Percentiles rank a stretch among this genome's conserved stretches.
phyloP scores from a whole-genome alignment of 306 rosid species.

The Pachyrhizus erosus region DNA sequence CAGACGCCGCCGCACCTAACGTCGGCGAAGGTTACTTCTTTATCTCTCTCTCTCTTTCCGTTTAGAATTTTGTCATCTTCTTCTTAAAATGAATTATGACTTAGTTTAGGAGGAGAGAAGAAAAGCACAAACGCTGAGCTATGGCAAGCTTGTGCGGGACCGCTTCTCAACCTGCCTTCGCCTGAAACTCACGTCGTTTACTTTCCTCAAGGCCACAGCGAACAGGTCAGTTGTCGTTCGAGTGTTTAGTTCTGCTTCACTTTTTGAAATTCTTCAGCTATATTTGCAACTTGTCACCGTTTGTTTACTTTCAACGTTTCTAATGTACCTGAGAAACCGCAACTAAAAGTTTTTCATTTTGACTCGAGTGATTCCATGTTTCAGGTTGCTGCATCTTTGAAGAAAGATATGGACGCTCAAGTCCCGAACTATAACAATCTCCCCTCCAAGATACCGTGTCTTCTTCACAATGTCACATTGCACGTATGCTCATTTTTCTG shows the following conservation, averaged over 20 bases:
- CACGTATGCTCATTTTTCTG: conserved; percentile 56
- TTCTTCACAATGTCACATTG: conserved; percentile 72
- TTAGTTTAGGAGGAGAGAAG: conserved; percentile 50
- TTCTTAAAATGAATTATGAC: not conserved
- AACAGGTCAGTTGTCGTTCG: conserved; percentile 45
- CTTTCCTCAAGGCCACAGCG: conserved; percentile 87
- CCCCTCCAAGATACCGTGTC: conserved; percentile 78
- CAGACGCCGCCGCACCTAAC: conserved; percentile 46
- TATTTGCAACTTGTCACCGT: not conserved
- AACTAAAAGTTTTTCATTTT: not conserved
- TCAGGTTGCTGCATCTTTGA: conserved; percentile 82
- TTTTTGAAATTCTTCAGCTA: no score
- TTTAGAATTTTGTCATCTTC: not conserved
- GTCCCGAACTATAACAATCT: conserved; percentile 86
- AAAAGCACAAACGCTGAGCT: conserved; percentile 76
- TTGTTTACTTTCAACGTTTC: not conserved
- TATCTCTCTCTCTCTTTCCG: not conserved
- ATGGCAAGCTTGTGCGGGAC: conserved; percentile 92
- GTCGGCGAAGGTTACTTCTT: conserved; percentile 54
- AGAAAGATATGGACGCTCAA: conserved; percentile 71
- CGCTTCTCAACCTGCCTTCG: conserved; percentile 74
- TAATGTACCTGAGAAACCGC: not conserved
- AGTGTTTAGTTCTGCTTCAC: no score
- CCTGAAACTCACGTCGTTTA: conserved; percentile 78
- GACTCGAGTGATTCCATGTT: conserved; percentile 15